Base-by-base conservation (phyloP, 208 protist species). In the Angomonas ambiguus region DNA sequence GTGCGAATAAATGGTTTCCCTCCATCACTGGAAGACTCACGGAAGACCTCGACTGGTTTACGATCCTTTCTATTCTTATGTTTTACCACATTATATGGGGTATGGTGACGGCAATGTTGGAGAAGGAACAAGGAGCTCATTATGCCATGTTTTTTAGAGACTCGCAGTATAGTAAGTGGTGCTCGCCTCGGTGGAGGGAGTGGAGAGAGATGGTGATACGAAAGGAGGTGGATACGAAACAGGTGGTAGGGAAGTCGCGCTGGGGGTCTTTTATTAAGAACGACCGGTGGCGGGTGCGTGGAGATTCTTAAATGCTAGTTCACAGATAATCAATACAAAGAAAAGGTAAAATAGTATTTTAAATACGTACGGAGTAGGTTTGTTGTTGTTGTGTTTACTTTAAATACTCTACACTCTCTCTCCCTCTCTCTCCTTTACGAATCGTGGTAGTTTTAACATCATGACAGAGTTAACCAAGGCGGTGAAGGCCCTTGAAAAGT, bases 181-280 rank as follows among this genome's bases (percentile, higher is more conserved):
- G 88, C 71, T 92, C 85, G 33, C 88, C 88, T 62, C 80, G 88
- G 13, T 94, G 88, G 85, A 61, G 88, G 24, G 85, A 94, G 71
- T 94, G 88, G 85, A 77, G 88, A 0, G 88, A 94, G 70, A 24
- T 89, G 28, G 78, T 92, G 75, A 76, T 90, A 38, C 71, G 78
- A 61, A 78, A 77, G 27, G 38, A 70, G 35, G 76, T 87, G 31
- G 70, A 91, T 41, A 85, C 63, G 49, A 73, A 88, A 32, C 87
- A 93, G n/a, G 56, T 67, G 32, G 72, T 89, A 6, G 72, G 65
- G 20, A 64, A 73, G 6, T 70, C 60, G 11, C 73, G 87, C 0
- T 93, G 87, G 87, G 87, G 87, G 13, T 83, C 72, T 1, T 89
- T 93, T 48, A 27, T 93, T 32, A 82, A 74, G 2, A 85, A 82